Evolutionary conservation across 768 basidiomycete species (phyloP).

Genomic region (Chiua virens): DNA sequence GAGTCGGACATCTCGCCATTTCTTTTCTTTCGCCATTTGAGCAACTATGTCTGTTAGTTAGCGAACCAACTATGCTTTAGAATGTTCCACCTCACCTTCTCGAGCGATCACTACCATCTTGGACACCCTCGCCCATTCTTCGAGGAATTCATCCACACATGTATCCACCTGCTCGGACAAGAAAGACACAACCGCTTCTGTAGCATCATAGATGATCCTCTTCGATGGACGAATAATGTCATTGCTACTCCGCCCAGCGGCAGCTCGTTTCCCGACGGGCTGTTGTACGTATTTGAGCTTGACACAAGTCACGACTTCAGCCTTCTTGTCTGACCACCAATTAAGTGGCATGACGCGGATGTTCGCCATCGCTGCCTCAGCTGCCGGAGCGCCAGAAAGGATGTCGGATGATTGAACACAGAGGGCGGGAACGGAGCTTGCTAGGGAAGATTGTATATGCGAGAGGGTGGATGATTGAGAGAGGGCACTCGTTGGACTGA

Average conservation of each 20-base stretch:
- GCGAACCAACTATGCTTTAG: background rate
- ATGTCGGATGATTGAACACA: slow-evolving; percentile 83
- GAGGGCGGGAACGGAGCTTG: slow-evolving; percentile 77
- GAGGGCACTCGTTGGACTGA: slow-evolving; percentile 54
- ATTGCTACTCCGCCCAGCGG: slow-evolving; percentile 47
- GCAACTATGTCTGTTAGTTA: slow-evolving; percentile 51
- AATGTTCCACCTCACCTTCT: slow-evolving; percentile 54
- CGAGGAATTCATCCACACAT: slow-evolving; percentile 87
- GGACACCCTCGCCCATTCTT: slow-evolving; percentile 90
- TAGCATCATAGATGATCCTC: slow-evolving; percentile 86
- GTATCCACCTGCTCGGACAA: slow-evolving; percentile 82
- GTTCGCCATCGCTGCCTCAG: slow-evolving; percentile 91
- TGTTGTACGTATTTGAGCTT: slow-evolving; percentile 90
- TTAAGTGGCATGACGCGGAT: slow-evolving; percentile 85
- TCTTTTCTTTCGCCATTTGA: slow-evolving; percentile 72
- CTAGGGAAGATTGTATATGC: slow-evolving; percentile 68
- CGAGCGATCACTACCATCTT: slow-evolving; percentile 94
- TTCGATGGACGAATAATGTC: slow-evolving; percentile 79
- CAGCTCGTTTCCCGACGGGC: slow-evolving; percentile 70
- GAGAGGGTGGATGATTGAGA: slow-evolving; percentile 46
- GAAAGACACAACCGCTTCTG: slow-evolving; percentile 86
- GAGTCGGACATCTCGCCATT: slow-evolving; percentile 75
- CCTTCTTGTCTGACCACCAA: slow-evolving; percentile 87
- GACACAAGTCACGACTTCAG: slow-evolving; percentile 84
- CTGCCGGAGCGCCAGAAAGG: slow-evolving; percentile 78